Evolutionary conservation across 805 yeast genomes (phyloP), one percentile per base, ranked within the genome.

Genomic region (Kazachstania kunashirensis): DNA sequence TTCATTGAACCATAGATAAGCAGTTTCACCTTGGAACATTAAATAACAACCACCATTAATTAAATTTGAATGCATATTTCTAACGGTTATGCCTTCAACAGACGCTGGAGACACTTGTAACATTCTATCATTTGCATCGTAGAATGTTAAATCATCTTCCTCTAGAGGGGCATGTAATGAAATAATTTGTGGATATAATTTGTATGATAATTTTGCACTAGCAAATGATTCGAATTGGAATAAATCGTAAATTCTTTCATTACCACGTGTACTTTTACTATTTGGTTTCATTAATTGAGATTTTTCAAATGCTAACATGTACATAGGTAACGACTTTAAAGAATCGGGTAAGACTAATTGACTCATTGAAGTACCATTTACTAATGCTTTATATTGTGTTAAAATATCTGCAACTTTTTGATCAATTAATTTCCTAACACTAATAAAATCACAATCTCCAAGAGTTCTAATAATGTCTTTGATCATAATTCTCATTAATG

Each of bases 261-360:
- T 96, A 20, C 81, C 74, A 9, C 68, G 62, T 7, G 68, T 61
- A 13, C 57, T 52, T 29, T 53, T 53, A 10, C 48, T 45, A 31
- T 57, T 52, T 14, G 62, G 60, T 38, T 52, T 58, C 62, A 88
- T 67, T 1, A 85, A 76, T 36, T 66, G 69, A 1, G 81, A 55
- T 54, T 89, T 92, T 45, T 77, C 69, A 41, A 86, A 75, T 0
- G 89, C 67, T 35, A 86, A 65, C 34, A 82, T 53, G 47, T 72
- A 76, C 48, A 78, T 70, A 8, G 89, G 76, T 37, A 89, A 64
- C 30, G 84, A 75, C 40, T 75, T 74, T 48, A 92, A 64, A 8
- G 89, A 74, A 31, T 81, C 84, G 0, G 98, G 97, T 55, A 89
- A 66, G 5, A 89, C 70, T 42, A 92, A 64, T 51, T 82, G 85